phyloP scores from a whole-genome alignment of 345 rosid genomes.

The Eucalyptus erythrocorys region DNA sequence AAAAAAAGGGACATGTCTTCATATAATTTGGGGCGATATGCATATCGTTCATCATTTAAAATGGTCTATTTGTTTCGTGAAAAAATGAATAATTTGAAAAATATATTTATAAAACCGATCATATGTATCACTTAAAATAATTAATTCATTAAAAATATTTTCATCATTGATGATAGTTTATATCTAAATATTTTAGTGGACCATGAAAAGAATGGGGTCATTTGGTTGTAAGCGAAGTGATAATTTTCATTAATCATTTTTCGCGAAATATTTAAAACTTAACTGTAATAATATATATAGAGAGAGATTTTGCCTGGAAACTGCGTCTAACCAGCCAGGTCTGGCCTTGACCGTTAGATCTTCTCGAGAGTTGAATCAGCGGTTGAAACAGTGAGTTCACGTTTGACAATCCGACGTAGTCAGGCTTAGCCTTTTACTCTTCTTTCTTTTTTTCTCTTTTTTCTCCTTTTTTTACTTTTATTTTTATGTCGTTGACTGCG shows the following conservation, averaged over 20 bases:
- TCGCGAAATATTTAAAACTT: not conserved
- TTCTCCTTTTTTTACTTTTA: not conserved
- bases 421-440: not conserved
- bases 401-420: not conserved
- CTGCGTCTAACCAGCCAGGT: not conserved
- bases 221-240: not conserved
- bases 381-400: not conserved
- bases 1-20: not conserved
- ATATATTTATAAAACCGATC: not conserved
- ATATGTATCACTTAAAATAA: not conserved
- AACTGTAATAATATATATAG: too few species aligned
- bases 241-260: not conserved
- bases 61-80: not conserved
- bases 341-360: not conserved
- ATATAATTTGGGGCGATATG: not conserved
- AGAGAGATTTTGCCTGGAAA: not conserved
- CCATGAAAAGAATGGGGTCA: not conserved
- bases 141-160: not conserved
- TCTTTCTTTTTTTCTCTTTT: not conserved
- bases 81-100: accelerated
- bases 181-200: not conserved
- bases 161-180: not conserved
- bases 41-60: not conserved
- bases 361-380: not conserved
- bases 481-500: not conserved